Evolutionary conservation across 2,329 filamentous ascomycete species (phyloP).

Genomic region (Xylaria multiplex): DNA sequence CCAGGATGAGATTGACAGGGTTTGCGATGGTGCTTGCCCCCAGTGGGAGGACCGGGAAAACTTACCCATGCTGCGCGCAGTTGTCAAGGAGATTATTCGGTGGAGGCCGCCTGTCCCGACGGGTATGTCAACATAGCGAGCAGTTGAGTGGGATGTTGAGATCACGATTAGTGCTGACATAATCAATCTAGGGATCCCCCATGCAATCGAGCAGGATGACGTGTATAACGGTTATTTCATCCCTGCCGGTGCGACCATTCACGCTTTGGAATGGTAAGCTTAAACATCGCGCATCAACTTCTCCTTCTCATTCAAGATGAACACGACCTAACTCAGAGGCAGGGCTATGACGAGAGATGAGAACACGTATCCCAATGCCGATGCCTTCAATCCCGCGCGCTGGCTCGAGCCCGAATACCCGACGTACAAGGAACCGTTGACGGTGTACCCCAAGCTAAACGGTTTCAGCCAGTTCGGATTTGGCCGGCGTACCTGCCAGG

Average conservation of each 20-base stretch:
- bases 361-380: conserved; percentile 51
- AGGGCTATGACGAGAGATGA: conserved; percentile 60
- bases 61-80: conserved; percentile 58
- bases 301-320: background rate
- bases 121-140: conserved; percentile 48
- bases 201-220: conserved; percentile 62
- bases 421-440: conserved; percentile 54
- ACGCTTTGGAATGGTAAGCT: conserved; percentile 62
- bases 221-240: conserved; percentile 64
- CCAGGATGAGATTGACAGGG: conserved; percentile 61
- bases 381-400: conserved; percentile 54
- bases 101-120: conserved; percentile 66
- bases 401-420: conserved; percentile 53
- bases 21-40: conserved; percentile 56
- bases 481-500: conserved; percentile 61
- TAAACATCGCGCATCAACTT: too few species aligned
- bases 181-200: conserved; percentile 56
- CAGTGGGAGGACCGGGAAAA: conserved; percentile 58
- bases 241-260: conserved; percentile 61
- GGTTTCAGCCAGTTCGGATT: conserved; percentile 63
- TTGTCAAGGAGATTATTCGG: conserved; percentile 63
- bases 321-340: conserved; percentile 24
- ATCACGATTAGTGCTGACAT: conserved; percentile 11
- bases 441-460: conserved; percentile 51
- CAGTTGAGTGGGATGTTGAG: background rate